Evolutionary conservation across 2,329 filamentous ascomycete species (phyloP), one percentile per base, ranked within the genome.

Genomic region (Tolypocladium cylindrosporum): DNA sequence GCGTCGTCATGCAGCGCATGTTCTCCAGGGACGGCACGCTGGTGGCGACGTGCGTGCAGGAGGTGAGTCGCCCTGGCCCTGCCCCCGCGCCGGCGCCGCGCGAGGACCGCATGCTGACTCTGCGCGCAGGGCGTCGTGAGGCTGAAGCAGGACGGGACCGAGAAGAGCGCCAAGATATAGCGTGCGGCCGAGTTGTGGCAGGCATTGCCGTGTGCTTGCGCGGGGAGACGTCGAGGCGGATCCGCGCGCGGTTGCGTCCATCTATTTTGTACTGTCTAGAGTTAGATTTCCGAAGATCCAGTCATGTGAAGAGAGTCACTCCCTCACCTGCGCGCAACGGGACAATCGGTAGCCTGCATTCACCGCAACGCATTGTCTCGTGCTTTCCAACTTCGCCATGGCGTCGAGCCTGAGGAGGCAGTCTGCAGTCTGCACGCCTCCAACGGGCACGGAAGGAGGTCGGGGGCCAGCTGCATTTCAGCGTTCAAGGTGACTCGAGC

Each of bases 31-130:
- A 91, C 61, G 90, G 90, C 27, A 86, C 79, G 34, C 71, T 94
- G 71, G 74, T 94, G 67, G 90, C 89, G 34, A 92, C 84, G 39
- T 93, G 90, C 70, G 81, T 90, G 59, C 90, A 94, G 73, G 90
- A 94, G 81, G 89, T 81, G 61, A 74, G 76, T 69, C 56, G 56
- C 42, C 24, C 27, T 31, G 5, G 24, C 24, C 3, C 19, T 13
- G 1, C n/a, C 11, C 11, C 24, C 34, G 37, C 58, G 41, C 50
- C 13, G 2, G 21, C 5, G 9, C 0, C 11, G n/a, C 1, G n/a
- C 2, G 6, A 5, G 19, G 1, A 27, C 19, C 9, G 45, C 27
- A 27, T 5, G 11, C 37, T 27, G 36, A 21, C 13, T 21, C 1
- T 31, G 8, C 14, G 13, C 36, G 10, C 50, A 81, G 79, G 80